Evolutionary conservation across 768 basidiomycete species (phyloP).

Genomic region (Infundibulicybe gibba): DNA sequence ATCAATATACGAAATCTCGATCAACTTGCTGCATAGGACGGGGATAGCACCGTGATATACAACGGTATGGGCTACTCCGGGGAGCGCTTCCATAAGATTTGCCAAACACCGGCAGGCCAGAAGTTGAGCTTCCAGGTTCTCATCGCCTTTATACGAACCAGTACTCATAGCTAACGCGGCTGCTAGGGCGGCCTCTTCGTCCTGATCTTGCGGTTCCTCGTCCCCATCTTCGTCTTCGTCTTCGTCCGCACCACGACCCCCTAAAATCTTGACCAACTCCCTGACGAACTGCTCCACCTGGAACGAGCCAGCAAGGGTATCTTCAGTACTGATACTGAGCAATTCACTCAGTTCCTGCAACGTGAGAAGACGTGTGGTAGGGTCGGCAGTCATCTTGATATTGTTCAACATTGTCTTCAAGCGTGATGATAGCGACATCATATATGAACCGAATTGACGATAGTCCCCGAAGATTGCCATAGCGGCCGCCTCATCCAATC

Average conservation of each 20-base stretch:
- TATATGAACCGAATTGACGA: slow-evolving; percentile 86
- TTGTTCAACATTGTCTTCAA: slow-evolving; percentile 89
- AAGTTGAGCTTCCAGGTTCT: slow-evolving; percentile 90
- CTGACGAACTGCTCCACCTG: slow-evolving; percentile 89
- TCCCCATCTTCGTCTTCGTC: slow-evolving; percentile 74
- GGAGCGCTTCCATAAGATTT: slow-evolving; percentile 98
- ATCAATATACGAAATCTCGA: slow-evolving; percentile 97
- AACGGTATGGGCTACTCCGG: slow-evolving; percentile 94
- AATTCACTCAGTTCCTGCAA: slow-evolving; percentile 94
- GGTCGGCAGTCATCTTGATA: slow-evolving; percentile 81
- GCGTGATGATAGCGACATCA: slow-evolving; percentile 83
- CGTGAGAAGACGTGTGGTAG: slow-evolving; percentile 82
- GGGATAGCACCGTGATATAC: slow-evolving; percentile 99
- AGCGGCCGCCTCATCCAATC: slow-evolving; percentile 66
- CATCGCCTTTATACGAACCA: slow-evolving; percentile 68
- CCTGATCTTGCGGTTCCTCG: slow-evolving; percentile 55
- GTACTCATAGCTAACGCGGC: slow-evolving; percentile 84
- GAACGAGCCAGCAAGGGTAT: slow-evolving; percentile 95
- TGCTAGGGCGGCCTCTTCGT: slow-evolving; percentile 87
- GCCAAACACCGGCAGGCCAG: slow-evolving; percentile 95
- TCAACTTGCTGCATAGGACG: slow-evolving; percentile 93
- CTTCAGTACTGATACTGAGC: slow-evolving; percentile 94
- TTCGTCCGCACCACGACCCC: slow-evolving; percentile 67
- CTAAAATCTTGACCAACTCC: slow-evolving; percentile 88
- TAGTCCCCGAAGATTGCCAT: slow-evolving; percentile 86